Conservation (phyloP, 805 yeast genomes). For the Wickerhamomyces silvicola region DNA sequence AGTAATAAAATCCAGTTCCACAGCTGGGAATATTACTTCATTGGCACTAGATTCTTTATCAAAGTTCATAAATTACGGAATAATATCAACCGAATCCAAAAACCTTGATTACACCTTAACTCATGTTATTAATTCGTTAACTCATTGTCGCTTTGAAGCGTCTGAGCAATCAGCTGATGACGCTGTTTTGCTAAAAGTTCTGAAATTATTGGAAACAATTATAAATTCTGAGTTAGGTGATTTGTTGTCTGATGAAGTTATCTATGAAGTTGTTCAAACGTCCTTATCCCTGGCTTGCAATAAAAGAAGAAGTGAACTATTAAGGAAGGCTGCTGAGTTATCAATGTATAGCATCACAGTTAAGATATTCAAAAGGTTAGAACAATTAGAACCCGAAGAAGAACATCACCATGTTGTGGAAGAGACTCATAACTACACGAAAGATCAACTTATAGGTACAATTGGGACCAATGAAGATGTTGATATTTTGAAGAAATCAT, state of each 20-base stretch:
- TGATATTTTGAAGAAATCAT: constrained; percentile 13
- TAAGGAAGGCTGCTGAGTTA: constrained; percentile 84
- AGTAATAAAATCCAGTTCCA: constrained; percentile 74
- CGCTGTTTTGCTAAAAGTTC: constrained; percentile 77
- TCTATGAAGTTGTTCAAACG: constrained; percentile 86
- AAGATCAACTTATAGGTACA: constrained; percentile 45
- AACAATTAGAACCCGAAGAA: constrained; percentile 46
- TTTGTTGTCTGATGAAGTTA: constrained; percentile 69
- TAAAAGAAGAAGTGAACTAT: constrained; percentile 82
- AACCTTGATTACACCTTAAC: constrained; percentile 53
- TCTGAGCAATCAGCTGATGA: constrained; percentile 91
- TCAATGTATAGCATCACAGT: constrained; percentile 66
- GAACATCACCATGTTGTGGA: constrained; percentile 33
- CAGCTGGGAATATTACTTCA: constrained; percentile 81
- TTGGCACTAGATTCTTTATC: constrained; percentile 71
- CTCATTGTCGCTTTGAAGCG: constrained; percentile 95
- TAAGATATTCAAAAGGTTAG: constrained; percentile 57
- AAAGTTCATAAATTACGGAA: constrained; percentile 63
- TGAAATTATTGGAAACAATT: constrained; percentile 60
- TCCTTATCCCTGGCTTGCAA: constrained; percentile 89
- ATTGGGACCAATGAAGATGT: constrained; percentile 47
- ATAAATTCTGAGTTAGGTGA: constrained; percentile 59
- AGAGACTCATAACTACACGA: constrained; percentile 39
- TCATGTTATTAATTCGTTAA: constrained; percentile 60
- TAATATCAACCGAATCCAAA: constrained; percentile 49